Percentiles rank a stretch among this genome's conserved stretches.
Conservation (phyloP, 306 rosid genomes). For the Hylodesmum podocarpum region DNA sequence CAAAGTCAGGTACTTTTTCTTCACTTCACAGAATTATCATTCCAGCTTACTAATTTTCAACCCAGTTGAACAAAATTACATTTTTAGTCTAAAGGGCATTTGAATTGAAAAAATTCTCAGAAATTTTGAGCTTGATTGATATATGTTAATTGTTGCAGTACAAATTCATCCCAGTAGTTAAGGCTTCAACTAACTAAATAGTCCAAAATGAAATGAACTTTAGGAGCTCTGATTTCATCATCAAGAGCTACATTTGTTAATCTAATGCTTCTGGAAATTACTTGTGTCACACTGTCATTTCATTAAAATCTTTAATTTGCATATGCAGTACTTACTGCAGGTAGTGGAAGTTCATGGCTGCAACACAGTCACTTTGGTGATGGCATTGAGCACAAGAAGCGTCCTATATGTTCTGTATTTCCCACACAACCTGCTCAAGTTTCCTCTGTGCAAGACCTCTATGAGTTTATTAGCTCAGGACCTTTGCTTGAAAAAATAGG, state of each 20-base stretch:
- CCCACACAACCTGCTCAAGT: conserved; percentile 71
- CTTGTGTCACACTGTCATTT: background rate
- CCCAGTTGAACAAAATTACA: background rate
- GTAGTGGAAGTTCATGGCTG: conserved; percentile 74
- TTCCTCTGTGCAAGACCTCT: conserved; percentile 74
- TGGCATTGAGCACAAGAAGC: conserved; percentile 34
- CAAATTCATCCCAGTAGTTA: background rate
- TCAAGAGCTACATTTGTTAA: background rate
- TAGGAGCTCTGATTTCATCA: background rate
- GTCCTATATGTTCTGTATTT: conserved; percentile 47
- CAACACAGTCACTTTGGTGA: conserved; percentile 40
- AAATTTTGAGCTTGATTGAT: background rate
- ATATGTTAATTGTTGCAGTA: conserved; percentile 24
- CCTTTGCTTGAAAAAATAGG: conserved; percentile 70
- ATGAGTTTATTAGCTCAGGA: conserved; percentile 79
- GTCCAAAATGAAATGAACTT: background rate
- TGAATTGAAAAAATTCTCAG: background rate
- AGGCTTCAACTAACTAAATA: background rate
- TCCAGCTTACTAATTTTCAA: background rate
- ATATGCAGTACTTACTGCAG: conserved; percentile 41
- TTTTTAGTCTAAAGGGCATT: background rate
- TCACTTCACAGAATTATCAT: background rate
- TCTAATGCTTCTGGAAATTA: background rate
- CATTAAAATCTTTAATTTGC: background rate
- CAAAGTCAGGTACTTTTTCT: conserved; percentile 55